Percentiles rank a stretch among this genome's conserved stretches.
These are phyloP conservation scores for Geosiphon pyriformis DNA, from an alignment of 192 early-diverging fungal species.

Conservation along the genomic window DNA sequence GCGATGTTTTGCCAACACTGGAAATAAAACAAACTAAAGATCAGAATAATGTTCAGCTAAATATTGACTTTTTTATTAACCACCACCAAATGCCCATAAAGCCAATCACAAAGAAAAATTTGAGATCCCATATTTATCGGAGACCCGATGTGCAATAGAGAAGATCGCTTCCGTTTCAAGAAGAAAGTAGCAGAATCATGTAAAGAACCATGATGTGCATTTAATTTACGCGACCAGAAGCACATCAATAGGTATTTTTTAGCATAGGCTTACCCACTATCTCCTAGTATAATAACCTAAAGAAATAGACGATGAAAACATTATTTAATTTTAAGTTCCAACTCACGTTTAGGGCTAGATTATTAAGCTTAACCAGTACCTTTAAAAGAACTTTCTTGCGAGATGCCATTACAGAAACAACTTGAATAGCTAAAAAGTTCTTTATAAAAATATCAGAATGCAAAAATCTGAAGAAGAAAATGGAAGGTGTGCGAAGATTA, in stretches of 20 bases:
- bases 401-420: slow-evolving; percentile 30
- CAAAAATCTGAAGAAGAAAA: too few species aligned
- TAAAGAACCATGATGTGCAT: background rate
- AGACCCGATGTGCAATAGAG: background rate
- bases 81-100: background rate
- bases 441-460: too few species aligned
- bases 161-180: background rate
- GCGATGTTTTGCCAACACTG: slow-evolving; percentile 93
- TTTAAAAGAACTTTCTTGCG: slow-evolving; percentile 55
- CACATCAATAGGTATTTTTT: background rate
- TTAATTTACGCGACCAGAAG: too few species aligned
- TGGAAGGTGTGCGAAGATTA: too few species aligned
- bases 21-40: slow-evolving; percentile 1
- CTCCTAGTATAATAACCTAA: slow-evolving; percentile 79
- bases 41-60: background rate
- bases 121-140: too few species aligned
- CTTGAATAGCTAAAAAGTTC: background rate
- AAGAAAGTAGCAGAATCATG: background rate
- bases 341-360: background rate
- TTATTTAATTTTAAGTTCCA: background rate
- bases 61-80: background rate
- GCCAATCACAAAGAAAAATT: too few species aligned
- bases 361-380: slow-evolving; percentile 22
- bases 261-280: slow-evolving; percentile 65
- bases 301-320: background rate